Conservation (phyloP, 2,329 filamentous ascomycete genomes). For the Colletotrichum tamarilloi region DNA sequence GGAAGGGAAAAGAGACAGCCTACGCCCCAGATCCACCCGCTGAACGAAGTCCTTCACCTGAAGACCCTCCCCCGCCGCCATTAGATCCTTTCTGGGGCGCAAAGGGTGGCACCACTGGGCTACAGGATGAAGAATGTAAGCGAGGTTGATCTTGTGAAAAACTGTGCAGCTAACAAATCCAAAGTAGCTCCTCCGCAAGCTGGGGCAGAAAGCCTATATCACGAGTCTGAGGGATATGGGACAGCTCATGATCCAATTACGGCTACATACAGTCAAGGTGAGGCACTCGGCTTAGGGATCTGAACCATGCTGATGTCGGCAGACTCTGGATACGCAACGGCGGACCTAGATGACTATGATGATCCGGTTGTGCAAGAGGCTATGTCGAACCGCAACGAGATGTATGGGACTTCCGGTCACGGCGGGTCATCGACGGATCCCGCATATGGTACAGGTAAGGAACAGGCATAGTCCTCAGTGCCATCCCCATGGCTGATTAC, state of each 20-base stretch:
- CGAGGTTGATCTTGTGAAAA: not conserved
- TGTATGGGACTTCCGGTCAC: not conserved
- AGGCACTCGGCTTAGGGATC: not conserved
- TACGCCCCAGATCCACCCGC: constrained; percentile 14
- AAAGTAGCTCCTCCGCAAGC: not conserved
- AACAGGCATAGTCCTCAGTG: too few species aligned
- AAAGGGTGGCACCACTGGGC: not conserved
- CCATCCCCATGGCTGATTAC: not conserved
- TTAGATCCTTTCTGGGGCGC: constrained; percentile 29
- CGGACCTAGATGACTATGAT: constrained; percentile 1
- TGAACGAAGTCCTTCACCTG: not conserved
- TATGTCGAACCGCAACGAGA: not conserved
- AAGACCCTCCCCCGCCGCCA: not conserved
- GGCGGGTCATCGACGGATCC: constrained; percentile 22
- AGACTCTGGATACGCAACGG: constrained; percentile 7
- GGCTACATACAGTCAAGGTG: constrained; percentile 1
- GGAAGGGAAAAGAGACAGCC: constrained; percentile 17
- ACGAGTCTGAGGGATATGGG: not conserved
- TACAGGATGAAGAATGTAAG: constrained; percentile 10
- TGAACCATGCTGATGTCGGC: not conserved
- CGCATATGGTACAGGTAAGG: constrained; percentile 26
- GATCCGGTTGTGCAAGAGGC: not conserved
- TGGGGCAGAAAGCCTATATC: not conserved
- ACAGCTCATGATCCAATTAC: not conserved
- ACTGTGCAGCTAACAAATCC: not conserved